Evolutionary conservation across 768 basidiomycete genomes (phyloP), one percentile per base, ranked within the genome.

Genomic region (Mycena latifolia): DNA sequence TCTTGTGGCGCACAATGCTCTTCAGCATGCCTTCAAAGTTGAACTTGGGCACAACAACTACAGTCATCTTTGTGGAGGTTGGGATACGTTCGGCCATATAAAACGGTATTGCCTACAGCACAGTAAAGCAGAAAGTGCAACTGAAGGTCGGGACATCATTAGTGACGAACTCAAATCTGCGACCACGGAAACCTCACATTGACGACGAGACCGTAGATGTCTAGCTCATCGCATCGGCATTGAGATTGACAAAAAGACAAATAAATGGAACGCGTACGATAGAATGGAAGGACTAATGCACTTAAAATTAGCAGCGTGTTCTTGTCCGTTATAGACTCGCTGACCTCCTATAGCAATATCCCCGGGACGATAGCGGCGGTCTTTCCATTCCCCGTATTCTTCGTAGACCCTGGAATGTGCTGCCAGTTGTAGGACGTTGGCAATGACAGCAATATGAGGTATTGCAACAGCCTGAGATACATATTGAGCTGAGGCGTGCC

Each of bases 201-300:
- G 62, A 89, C 83, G 22, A 89, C 83, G 25, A 91, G 74, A 18
- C 90, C 90, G 73, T 90, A 92, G 10, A 91, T 90, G 71, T 92
- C 90, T 83, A 25, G 29, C 24, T n/a, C 17, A 28, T 31, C 6
- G 8, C 5, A 25, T 29, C 22, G 39, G 29, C 20, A 51, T 35
- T 5, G 28, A 43, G 41, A n/a, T 43, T 20, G 14, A 3, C 37
- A 25, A 41, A 33, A 11, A 33, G 31, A 33, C 11, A 39, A 41
- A 53, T 33, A 24, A 37, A 17, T 52, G 51, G 50, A 75, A 20
- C 1, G 41, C 86, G 74, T 72, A 90, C 89, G 89, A 73, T 86
- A 90, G 11, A 90, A 70, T 17, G 89, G 89, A 25, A 90, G 78
- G 25, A 87, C 89, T 89, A 56, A 52, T 12, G 24, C n/a, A 20